Evolutionary conservation across 345 rosid genomes (phyloP), one percentile per base, ranked within the genome.

Genomic region (Geranium rotundifolium): DNA sequence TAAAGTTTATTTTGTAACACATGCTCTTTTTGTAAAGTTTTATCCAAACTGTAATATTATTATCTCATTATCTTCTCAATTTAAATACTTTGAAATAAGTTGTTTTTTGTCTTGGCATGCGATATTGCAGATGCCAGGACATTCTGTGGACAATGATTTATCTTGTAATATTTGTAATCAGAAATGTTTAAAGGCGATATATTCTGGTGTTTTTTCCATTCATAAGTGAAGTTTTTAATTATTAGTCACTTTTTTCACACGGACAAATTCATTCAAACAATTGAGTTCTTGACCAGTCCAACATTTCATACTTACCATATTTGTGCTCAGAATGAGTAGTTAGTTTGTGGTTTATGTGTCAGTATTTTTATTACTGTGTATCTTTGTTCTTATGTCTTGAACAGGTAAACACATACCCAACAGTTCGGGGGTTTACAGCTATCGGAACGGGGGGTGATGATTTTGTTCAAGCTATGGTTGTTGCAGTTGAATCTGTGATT

Each of bases 371-470:
- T 16, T 4, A 4, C 58, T 13, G 12, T 16, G 7, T 15, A 7
- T 2, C 19, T 56, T 64, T 67, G 52, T 18, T 52, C 23, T 54
- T 50, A 12, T 66, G 65, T 19, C 64, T 67, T 70, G 69, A 54
- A 66, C 76, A 92, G 96, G 98, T 92, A 41, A 92, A 92, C 68
- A 80, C 91, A 5, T 92, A 92, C 78, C 98, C 96, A 2, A 87
- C 93, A 4, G 98, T 85, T 61, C 82, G 96, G 81, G 96, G 96
- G 58, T 92, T 92, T 81, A 89, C 91, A 4, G 95, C 96, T 5
- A 92, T 92, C 68, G 98, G 95, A 68, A 92, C 95, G 31, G 96
- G 98, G 31, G 98, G 98, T 54, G 91, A 92, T 62, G 98, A 92
- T 75, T 92, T 92, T 78, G 95, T 89, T 66, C 99, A 88, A 64